Base-by-base conservation (phyloP, 352 stramenopile genomes). In the Halophytophthora batemanensis region DNA sequence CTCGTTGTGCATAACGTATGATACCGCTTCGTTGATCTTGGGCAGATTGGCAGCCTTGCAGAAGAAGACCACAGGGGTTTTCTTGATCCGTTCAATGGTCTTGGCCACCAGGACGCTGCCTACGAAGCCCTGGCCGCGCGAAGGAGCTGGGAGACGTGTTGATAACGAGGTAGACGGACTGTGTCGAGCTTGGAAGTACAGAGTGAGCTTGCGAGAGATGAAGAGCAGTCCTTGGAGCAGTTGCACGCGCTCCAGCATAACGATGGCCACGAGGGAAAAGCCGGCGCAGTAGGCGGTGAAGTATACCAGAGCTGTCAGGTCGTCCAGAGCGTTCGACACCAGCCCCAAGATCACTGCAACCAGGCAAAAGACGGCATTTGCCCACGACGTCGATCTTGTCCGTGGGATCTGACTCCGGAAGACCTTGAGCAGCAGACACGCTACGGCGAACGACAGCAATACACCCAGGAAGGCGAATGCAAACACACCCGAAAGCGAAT, bases 11-110 rank as follows among this genome's bases (percentile, higher is more conserved):
- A 87, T 77, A 51, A 97, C 87, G 53, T 97, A 97, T 17, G 85
- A 61, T 36, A 98, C 83, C 6, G 88, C 89, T 37, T 97, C 92
- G 56, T 98, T 98, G 51, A 97, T 82, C 58, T 89, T 84, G 21
- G 90, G 85, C 12, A 97, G 54, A 53, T 96, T 90, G 13, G 83
- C 67, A 8, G 70, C 50, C 57, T 97, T 97, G 65, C 74, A 90
- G 59, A 96, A 97, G 64, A 97, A 97, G 6, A 97, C 73, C 38
- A 89, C 76, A 0, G 88, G 90, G 15, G 78, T 83, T 11, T 77
- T 70, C 67, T 93, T 89, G 70, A 89, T 77, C 14, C 36, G 64
- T 50, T 90, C 71, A 43, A 97, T 86, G 0, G 60, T 69, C 44
- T 93, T 87, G 36, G 86, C 83, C 39, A 91, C 64, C 37, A 52